These are phyloP conservation scores for Kalanchoe fedtschenkoi DNA, from an alignment of 164 flowering plant species.

Conservation along the genomic window DNA sequence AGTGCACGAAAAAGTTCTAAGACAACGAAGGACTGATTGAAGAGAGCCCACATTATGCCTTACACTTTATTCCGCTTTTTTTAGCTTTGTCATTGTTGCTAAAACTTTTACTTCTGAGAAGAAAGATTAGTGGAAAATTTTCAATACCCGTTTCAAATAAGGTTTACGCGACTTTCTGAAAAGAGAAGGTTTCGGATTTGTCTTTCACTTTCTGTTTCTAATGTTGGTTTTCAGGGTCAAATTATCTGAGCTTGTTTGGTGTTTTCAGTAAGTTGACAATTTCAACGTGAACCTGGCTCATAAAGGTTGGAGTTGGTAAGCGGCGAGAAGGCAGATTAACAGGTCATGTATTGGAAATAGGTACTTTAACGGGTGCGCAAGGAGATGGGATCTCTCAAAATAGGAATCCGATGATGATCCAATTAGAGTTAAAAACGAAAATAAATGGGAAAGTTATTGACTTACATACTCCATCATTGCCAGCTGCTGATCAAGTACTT, in stretches of 20 bases:
- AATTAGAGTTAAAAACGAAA: neutral
- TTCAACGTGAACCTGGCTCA: neutral
- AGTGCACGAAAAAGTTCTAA: neutral
- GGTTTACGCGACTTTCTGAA: neutral
- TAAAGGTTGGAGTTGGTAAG: neutral
- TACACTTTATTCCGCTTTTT: neutral
- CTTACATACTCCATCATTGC: neutral
- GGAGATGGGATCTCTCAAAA: neutral
- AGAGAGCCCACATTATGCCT: neutral
- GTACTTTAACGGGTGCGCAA: neutral
- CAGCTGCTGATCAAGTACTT: conserved; percentile 2
- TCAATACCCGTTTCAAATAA: neutral
- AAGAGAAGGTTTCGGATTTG: neutral
- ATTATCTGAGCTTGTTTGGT: neutral
- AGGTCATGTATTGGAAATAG: too few species aligned
- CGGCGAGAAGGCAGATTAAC: neutral
- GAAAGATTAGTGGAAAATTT: neutral
- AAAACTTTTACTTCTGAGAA: neutral
- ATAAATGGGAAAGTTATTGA: neutral
- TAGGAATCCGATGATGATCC: neutral
- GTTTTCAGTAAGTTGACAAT: neutral
- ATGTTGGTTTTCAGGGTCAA: neutral
- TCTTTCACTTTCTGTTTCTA: neutral
- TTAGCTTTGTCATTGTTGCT: conserved; percentile 3
- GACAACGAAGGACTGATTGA: neutral